Percentiles rank a stretch among this genome's conserved stretches.
Evolutionary conservation across 768 basidiomycete species (phyloP).

Genomic region (Panellus pusillus): DNA sequence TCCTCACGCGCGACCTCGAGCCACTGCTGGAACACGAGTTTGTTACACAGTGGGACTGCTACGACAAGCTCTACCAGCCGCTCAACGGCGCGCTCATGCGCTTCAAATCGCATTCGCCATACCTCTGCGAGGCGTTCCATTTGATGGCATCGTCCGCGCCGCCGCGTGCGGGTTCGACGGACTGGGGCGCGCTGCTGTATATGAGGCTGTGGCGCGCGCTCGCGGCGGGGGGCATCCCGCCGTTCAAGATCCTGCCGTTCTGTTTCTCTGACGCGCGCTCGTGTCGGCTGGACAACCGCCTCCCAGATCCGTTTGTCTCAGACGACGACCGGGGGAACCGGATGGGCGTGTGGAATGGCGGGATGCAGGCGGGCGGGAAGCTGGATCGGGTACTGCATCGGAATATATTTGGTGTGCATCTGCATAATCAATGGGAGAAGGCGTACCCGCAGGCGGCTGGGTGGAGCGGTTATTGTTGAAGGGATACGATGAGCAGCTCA

Average conservation of each 20-base stretch:
- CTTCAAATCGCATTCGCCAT: slow-evolving; percentile 88
- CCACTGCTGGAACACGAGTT: slow-evolving; percentile 59
- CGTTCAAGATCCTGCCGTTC: slow-evolving; percentile 92
- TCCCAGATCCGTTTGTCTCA: slow-evolving; percentile 85
- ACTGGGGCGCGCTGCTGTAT: slow-evolving; percentile 94
- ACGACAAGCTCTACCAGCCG: slow-evolving; percentile 76
- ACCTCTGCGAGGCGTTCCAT: slow-evolving; percentile 96
- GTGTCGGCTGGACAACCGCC: slow-evolving; percentile 88
- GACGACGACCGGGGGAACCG: slow-evolving; percentile 58
- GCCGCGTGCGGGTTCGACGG: slow-evolving; percentile 78
- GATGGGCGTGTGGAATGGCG: slow-evolving; percentile 57
- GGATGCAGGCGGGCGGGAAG: slow-evolving; percentile 59
- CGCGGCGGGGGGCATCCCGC: slow-evolving; percentile 65
- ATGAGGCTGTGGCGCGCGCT: slow-evolving; percentile 88
- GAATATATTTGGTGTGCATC: slow-evolving; percentile 84
- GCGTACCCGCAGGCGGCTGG: slow-evolving; percentile 79
- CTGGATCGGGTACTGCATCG: slow-evolving; percentile 55
- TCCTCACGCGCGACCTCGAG: not conserved
- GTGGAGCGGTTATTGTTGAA: slow-evolving; percentile 75
- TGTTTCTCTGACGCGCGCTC: slow-evolving; percentile 92
- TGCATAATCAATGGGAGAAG: slow-evolving; percentile 98
- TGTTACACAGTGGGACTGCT: slow-evolving; percentile 99
- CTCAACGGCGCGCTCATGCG: slow-evolving; percentile 95
- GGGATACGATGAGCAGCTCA: slow-evolving; percentile 47
- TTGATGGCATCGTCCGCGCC: slow-evolving; percentile 76